Percentiles rank a stretch among this genome's conserved stretches.
phyloP scores from a whole-genome alignment of 345 rosid species.

The Hibiscus tridactylites region DNA sequence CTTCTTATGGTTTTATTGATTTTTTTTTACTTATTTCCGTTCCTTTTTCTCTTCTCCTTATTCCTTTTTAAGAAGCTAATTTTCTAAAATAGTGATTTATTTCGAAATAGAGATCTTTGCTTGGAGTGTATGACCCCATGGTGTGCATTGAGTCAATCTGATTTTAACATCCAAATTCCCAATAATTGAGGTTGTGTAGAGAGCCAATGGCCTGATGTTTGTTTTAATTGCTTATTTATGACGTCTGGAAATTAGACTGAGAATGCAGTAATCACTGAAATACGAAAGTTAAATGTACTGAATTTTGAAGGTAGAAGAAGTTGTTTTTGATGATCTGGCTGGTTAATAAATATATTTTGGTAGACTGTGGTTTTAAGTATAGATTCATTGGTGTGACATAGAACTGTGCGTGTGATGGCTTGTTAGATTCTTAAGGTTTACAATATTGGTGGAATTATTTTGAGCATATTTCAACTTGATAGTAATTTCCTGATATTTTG shows the following conservation, averaged over 20 bases:
- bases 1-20: not conserved
- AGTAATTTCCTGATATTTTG: not conserved
- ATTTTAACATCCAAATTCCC: not conserved
- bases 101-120: not conserved
- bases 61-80: not conserved
- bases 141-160: too few relatives aligned
- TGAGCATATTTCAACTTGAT: not conserved
- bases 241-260: not conserved
- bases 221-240: not conserved
- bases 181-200: not conserved
- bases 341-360: not conserved
- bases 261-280: not conserved
- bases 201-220: not conserved
- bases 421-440: not conserved
- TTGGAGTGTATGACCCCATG: not conserved
- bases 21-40: not conserved
- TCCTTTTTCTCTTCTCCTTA: not conserved
- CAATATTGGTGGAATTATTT: not conserved
- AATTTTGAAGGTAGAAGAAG: not conserved
- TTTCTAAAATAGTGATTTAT: not conserved
- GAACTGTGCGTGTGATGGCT: not conserved
- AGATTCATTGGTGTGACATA: not conserved
- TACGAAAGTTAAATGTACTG: not conserved
- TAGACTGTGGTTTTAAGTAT: not conserved
- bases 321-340: not conserved